A percentile compares a stretch with the other conserved stretches of the same genome.
Evolutionary conservation across 2,329 filamentous ascomycete species (phyloP).

Genomic region (Apiospora arundinis): DNA sequence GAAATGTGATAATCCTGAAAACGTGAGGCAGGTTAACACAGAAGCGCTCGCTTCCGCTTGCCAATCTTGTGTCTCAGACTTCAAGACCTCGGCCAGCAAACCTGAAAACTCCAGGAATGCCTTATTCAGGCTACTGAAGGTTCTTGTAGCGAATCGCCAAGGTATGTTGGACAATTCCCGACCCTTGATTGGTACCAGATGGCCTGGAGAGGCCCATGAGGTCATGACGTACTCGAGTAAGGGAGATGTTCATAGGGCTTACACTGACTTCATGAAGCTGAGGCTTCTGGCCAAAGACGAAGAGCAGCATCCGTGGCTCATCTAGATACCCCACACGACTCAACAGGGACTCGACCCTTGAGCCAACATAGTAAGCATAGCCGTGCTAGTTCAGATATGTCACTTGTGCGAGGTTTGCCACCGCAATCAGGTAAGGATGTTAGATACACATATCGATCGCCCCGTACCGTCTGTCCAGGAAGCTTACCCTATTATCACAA

Average conservation of each 20-base stretch:
- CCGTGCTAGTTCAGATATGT: constrained; percentile 75
- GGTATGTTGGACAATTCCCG: constrained; percentile 59
- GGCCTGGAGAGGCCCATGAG: not conserved
- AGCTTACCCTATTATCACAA: constrained; percentile 44
- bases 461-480: constrained; percentile 53
- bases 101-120: constrained; percentile 78
- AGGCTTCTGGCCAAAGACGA: constrained; percentile 53
- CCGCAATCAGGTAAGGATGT: constrained; percentile 53
- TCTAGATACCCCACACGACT: constrained; percentile 60
- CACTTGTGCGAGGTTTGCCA: constrained; percentile 60
- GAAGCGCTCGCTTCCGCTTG: constrained; percentile 68
- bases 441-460: constrained; percentile 51
- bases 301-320: constrained; percentile 68
- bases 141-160: constrained; percentile 70
- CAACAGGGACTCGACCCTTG: constrained; percentile 56
- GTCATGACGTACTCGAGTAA: not conserved
- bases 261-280: constrained; percentile 35
- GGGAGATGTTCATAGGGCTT: not conserved
- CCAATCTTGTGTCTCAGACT: constrained; percentile 72
- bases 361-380: constrained; percentile 71
- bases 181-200: not conserved
- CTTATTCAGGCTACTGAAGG: constrained; percentile 76
- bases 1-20: constrained; percentile 83
- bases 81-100: constrained; percentile 73
- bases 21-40: constrained; percentile 74